Evolutionary conservation across 2,329 filamentous ascomycete species (phyloP).

Genomic region (Coniochaeta pulveracea): DNA sequence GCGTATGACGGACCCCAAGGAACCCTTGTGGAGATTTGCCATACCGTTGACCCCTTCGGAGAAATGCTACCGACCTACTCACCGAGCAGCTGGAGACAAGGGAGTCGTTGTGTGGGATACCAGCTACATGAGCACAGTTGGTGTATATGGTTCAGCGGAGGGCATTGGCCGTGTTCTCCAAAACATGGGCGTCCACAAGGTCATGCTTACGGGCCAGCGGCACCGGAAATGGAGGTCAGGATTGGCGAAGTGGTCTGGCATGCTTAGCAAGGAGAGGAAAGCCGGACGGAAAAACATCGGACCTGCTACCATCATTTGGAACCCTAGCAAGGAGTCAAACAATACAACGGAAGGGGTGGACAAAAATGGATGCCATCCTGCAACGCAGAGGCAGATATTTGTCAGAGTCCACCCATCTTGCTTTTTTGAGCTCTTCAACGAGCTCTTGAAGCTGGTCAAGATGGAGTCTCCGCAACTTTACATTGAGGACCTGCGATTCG

Average conservation of each 20-base stretch:
- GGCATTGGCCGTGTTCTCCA: constrained; percentile 57
- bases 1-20: constrained; percentile 68
- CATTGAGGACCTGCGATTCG: constrained; percentile 59
- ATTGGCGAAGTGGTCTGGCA: constrained; percentile 34
- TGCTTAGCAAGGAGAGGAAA: constrained; percentile 42
- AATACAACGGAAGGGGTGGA: constrained; percentile 6
- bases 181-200: constrained; percentile 49
- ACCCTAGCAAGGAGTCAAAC: constrained; percentile 26
- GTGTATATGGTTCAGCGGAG: constrained; percentile 54
- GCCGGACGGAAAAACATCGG: constrained; percentile 49
- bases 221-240: constrained; percentile 60
- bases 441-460: constrained; percentile 45
- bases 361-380: constrained; percentile 8
- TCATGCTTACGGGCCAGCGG: constrained; percentile 49
- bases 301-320: constrained; percentile 68
- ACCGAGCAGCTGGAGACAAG: constrained; percentile 63
- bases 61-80: constrained; percentile 81
- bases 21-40: constrained; percentile 83
- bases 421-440: constrained; percentile 57
- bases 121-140: constrained; percentile 86
- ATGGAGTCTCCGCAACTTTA: constrained; percentile 49
- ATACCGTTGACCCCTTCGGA: constrained; percentile 76
- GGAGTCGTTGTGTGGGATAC: constrained; percentile 85
- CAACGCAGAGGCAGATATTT: constrained; percentile 36
- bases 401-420: constrained; percentile 75